Evolutionary conservation across 495 filamentous ascomycete genomes (phyloP).

Genomic region (Mytilinidion resinicola): DNA sequence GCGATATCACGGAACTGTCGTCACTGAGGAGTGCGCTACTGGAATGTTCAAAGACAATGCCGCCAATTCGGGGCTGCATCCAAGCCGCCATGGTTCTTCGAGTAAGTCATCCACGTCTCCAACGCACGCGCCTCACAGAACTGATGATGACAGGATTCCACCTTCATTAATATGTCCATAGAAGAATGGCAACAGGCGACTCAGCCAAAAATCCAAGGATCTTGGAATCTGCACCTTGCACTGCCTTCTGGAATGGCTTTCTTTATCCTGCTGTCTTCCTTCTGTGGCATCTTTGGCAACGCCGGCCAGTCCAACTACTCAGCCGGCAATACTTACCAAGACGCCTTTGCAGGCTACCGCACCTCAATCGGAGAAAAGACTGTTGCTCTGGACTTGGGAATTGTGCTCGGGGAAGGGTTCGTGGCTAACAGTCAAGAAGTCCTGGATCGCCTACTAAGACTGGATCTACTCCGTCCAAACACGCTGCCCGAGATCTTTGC

Average conservation of each 20-base stretch:
- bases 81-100: conserved; percentile 3
- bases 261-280: conserved; percentile 8
- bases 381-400: conserved; percentile 1
- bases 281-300: neutral
- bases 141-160: neutral
- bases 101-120: too few relatives aligned
- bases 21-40: neutral
- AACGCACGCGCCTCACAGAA: too few relatives aligned
- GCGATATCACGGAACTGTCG: neutral
- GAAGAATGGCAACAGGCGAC: neutral
- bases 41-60: neutral
- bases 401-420: conserved; percentile 1
- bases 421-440: neutral
- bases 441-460: neutral
- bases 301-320: conserved; percentile 8
- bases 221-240: conserved; percentile 4
- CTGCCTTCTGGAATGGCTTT: neutral
- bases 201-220: conserved; percentile 8
- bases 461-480: too few relatives aligned
- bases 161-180: neutral
- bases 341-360: conserved; percentile 1
- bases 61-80: neutral
- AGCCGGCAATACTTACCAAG: conserved; percentile 4
- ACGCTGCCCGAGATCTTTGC: too few relatives aligned
- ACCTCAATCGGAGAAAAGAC: neutral